Evolutionary conservation across 202 grass and related monocot genomes (phyloP), one percentile per base, ranked within the genome.

Genomic region (Zizania palustris): DNA sequence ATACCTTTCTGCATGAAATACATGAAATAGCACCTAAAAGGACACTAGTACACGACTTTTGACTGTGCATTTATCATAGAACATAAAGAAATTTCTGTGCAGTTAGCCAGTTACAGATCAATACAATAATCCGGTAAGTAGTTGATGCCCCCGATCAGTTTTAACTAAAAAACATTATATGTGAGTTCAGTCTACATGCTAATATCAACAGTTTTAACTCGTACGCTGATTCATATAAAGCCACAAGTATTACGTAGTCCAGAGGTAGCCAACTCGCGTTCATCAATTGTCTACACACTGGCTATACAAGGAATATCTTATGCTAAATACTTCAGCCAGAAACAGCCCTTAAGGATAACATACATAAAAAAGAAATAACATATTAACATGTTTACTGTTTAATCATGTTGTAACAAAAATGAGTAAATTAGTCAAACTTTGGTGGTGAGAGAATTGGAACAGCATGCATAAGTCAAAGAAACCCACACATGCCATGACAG

Each of bases 401-500:
- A 21, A 55, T 21, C 10, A 56, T 13, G 34, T 40, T 72, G 10
- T 36, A 37, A 51, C 45, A 6, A 19, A 7, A 40, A 72, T 36
- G 16, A 21, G n/a, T 20, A 44, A 73, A 60, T 59, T 44, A 45
- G 42, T 73, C 19, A 59, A 7, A 14, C 13, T 10, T 44, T 60
- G 34, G 49, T 41, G 50, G 11, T 41, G 65, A 11, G 37, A 28
- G 28, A 28, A 28, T 28, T 28, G 28, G 28, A 33, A 71, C 51
- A 59, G 38, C 50, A 87, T 43, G n/a, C 43, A 70, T 36, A 36
- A 10, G 9, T 64, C 38, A 75, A 70, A 75, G 33, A 58, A 49
- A 7, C 15, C 10, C 66, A 82, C 69, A 48, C 19, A 9, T 83
- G 77, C 19, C 64, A 18, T 60, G 57, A 71, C 77, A 85, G 77